phyloP scores from a whole-genome alignment of 1,284 basidiomycete species.

The Trametes polyzona region DNA sequence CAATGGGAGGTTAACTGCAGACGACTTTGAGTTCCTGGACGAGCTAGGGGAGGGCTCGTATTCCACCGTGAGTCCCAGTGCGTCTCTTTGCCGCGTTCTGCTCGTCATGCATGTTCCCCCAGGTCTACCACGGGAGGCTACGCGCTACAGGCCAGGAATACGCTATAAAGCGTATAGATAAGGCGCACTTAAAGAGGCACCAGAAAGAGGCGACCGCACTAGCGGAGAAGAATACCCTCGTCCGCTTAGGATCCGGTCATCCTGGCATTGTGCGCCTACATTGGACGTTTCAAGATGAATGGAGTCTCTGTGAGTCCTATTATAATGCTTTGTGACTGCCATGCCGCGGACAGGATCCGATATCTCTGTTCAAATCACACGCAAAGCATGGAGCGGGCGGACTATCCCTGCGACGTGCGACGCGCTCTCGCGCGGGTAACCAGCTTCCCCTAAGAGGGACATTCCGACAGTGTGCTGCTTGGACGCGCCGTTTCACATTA shows the following conservation, averaged over 20 bases:
- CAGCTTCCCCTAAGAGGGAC: too few species aligned
- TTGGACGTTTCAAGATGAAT: constrained; percentile 85
- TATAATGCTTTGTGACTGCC: too few species aligned
- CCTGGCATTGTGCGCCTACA: constrained; percentile 83
- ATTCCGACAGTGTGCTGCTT: too few species aligned
- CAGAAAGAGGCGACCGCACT: constrained; percentile 67
- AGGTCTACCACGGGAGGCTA: constrained; percentile 67
- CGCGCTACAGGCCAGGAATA: constrained; percentile 63
- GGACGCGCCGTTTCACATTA: too few species aligned
- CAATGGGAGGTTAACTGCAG: constrained; percentile 45
- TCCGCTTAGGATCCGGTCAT: constrained; percentile 69
- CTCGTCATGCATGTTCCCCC: constrained; percentile 13
- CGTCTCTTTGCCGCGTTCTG: constrained; percentile 12
- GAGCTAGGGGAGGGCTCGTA: constrained; percentile 81
- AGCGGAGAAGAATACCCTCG: constrained; percentile 67
- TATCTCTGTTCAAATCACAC: too few species aligned
- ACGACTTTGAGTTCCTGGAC: constrained; percentile 73
- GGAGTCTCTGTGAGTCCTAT: constrained; percentile 78
- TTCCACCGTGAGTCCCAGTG: constrained; percentile 59
- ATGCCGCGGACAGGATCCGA: too few species aligned
- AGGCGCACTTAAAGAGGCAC: constrained; percentile 70
- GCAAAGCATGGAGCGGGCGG: too few species aligned
- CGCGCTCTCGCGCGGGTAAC: too few species aligned
- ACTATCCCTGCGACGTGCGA: too few species aligned
- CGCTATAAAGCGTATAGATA: constrained; percentile 80